Conservation (phyloP, 495 filamentous ascomycete species). For the Penicillium egyptiacum region DNA sequence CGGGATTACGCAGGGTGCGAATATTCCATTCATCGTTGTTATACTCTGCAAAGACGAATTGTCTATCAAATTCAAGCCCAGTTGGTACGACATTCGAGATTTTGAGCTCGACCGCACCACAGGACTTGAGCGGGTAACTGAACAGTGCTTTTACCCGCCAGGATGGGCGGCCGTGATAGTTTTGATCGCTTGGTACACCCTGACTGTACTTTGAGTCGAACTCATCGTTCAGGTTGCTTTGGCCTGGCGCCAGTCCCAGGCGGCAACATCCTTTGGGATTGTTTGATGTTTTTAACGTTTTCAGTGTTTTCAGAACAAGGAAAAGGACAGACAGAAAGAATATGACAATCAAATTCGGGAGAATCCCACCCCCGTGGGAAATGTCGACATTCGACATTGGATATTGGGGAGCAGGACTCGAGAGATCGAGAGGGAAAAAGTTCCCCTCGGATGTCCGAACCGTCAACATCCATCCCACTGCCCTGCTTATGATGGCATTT, state of each 20-base stretch:
- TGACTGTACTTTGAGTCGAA: conserved; percentile 37
- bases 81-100: conserved; percentile 63
- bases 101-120: conserved; percentile 73
- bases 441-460: conserved; percentile 7
- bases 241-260: conserved; percentile 30
- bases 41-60: conserved; percentile 78
- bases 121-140: conserved; percentile 88
- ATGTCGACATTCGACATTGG: conserved; percentile 1
- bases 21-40: conserved; percentile 60
- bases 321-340: conserved; percentile 7
- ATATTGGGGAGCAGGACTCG: background rate
- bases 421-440: conserved; percentile 9
- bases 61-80: conserved; percentile 80
- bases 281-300: background rate
- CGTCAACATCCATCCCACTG: background rate
- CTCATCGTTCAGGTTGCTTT: conserved; percentile 43
- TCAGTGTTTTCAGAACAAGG: background rate
- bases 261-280: conserved; percentile 37
- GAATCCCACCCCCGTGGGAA: background rate
- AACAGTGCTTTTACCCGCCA: conserved; percentile 77
- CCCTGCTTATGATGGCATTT: background rate
- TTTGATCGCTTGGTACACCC: conserved; percentile 19
- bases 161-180: conserved; percentile 24
- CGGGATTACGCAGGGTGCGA: conserved; percentile 67
- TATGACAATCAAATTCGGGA: background rate